These are phyloP conservation scores for Boletus albobrunnescens DNA, from an alignment of 1,284 basidiomycete species.

Conservation along the genomic window DNA sequence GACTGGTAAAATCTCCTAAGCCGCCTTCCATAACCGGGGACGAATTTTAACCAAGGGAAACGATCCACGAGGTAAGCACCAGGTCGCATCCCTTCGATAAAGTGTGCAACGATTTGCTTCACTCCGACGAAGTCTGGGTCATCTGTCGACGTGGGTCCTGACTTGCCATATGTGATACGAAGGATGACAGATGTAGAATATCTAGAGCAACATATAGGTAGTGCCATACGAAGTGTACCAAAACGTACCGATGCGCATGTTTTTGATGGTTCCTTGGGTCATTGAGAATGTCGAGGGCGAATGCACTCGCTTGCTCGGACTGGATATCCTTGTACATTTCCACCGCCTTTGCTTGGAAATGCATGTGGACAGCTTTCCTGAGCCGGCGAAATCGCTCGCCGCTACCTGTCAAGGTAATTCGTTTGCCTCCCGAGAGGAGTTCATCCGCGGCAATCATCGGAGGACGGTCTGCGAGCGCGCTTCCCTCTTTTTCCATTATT, in stretches of 20 bases:
- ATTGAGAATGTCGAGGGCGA: conserved; percentile 37
- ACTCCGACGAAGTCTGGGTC: conserved; percentile 54
- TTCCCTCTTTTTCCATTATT: conserved; percentile 38
- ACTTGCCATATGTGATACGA: conserved; percentile 61
- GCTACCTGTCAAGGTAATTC: too few relatives aligned
- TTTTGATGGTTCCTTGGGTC: conserved; percentile 35
- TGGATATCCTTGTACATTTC: conserved; percentile 36
- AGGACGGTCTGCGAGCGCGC: conserved; percentile 33
- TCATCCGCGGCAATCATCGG: conserved; percentile 27
- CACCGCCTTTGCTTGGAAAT: conserved; percentile 37
- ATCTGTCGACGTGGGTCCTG: conserved; percentile 43
- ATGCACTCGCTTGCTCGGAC: conserved; percentile 36
- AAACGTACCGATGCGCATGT: conserved; percentile 34
- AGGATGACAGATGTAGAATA: conserved; percentile 64
- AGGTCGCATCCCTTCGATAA: conserved; percentile 50
- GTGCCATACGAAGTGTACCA: too few relatives aligned
- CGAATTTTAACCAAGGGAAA: conserved; percentile 50
- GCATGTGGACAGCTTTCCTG: conserved; percentile 35
- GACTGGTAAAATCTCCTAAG: too few relatives aligned
- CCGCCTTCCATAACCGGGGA: conserved; percentile 13
- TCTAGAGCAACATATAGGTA: too few relatives aligned
- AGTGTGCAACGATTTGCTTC: conserved; percentile 42
- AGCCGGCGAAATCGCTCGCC: conserved; percentile 31
- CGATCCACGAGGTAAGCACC: conserved; percentile 58
- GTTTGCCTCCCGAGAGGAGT: too few relatives aligned